Evolutionary conservation across 2,329 filamentous ascomycete genomes (phyloP), one percentile per base, ranked within the genome.

Genomic region (Cryphonectria naterciae): DNA sequence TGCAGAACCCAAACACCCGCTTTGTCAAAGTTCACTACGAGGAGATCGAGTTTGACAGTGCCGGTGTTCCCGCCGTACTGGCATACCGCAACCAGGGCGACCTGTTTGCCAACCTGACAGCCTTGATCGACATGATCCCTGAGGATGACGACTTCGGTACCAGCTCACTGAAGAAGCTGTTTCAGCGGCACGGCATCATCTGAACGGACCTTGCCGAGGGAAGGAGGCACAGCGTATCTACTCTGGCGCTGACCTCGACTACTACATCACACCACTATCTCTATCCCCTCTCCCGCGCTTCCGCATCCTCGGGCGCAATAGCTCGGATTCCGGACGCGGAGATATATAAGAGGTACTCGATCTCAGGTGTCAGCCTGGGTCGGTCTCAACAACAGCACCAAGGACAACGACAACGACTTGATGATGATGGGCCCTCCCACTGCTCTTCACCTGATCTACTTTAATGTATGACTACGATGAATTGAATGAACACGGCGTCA

Each of bases 21-120:
- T 98, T 99, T 78, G 88, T 98, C 83, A 97, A 95, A 83, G 88
- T 98, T 64, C 91, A 97, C 81, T 93, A 94, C 79, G 91, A 93
- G 73, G 95, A 97, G 71, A 97, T 97, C 52, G 95, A 98, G 80
- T 97, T 98, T 85, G 94, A 98, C 79, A 89, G 92, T 71, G 92
- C 94, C 43, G 91, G 92, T 62, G 92, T 97, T 1, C 96, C 96
- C 0, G 94, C 96, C 4, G 85, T 98, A 52, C 85, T 98, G 65
- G 95, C 93, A 15, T 99, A 99, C 84, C 91, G 91, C 71, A 93
- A 91, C 77, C 89, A 91, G 78, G 95, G 94, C 68, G 95, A 98
- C 74, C 90, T 98, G 74, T 94, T 98, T 76, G 93, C 93, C 74
- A 97, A 95, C 77, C 85, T 98, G 67, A 93, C 96, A 0, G 95